phyloP scores from a whole-genome alignment of 2,329 filamentous ascomycete genomes.

The Aspergillus quadrilineatus region DNA sequence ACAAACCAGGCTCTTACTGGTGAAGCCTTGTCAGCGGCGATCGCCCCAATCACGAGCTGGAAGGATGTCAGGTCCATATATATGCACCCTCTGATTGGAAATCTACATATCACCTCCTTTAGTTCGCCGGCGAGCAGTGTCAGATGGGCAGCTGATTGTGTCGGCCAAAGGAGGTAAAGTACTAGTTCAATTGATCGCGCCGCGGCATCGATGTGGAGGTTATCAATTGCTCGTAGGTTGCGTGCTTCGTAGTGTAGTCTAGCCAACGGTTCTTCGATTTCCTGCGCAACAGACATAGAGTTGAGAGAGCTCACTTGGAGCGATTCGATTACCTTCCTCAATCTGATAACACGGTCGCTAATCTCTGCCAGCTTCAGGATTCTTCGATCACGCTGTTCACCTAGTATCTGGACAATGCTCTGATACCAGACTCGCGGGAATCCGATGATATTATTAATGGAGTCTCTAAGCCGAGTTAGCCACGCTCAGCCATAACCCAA shows the following conservation, averaged over 20 bases:
- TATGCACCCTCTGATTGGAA: constrained; percentile 1
- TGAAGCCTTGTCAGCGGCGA: constrained; percentile 2
- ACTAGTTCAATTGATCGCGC: constrained; percentile 4
- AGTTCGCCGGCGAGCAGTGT: constrained; percentile 4
- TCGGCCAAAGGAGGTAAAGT: constrained; percentile 8
- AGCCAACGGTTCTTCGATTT: constrained; percentile 7
- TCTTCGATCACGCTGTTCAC: neutral
- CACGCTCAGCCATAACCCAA: neutral
- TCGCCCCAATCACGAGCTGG: constrained; percentile 6
- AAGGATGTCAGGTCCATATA: constrained; percentile 9
- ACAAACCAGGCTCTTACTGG: constrained; percentile 5
- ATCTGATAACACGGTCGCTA: neutral
- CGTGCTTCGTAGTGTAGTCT: constrained; percentile 6
- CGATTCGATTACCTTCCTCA: neutral
- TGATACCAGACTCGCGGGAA: constrained; percentile 9
- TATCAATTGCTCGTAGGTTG: neutral
- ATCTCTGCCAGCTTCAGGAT: neutral
- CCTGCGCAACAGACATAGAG: neutral
- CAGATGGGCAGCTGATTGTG: neutral
- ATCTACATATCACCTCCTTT: neutral
- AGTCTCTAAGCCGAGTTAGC: constrained; percentile 2
- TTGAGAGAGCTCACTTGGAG: neutral
- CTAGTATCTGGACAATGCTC: neutral
- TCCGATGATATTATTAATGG: constrained; percentile 5
- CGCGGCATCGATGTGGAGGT: neutral